phyloP scores from a whole-genome alignment of 2,329 filamentous ascomycete species.

The Harringtonia aguacate region DNA sequence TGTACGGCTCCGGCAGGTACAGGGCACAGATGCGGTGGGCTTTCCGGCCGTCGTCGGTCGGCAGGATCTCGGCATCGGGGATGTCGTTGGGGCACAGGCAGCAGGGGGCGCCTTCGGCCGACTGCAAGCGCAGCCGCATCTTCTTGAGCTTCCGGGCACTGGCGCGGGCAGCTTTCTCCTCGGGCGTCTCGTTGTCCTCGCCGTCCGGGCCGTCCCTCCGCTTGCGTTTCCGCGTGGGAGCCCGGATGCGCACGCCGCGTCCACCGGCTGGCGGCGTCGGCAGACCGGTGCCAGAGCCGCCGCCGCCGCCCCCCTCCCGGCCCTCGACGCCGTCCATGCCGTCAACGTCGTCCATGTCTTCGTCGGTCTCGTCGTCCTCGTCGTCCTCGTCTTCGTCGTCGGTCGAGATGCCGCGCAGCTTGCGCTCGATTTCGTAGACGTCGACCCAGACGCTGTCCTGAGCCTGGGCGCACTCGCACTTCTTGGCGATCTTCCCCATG shows the following conservation, averaged over 20 bases:
- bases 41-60: slow-evolving; percentile 77
- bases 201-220: slow-evolving; percentile 20
- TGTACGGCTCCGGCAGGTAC: slow-evolving; percentile 86
- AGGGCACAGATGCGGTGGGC: slow-evolving; percentile 83
- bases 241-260: slow-evolving; percentile 11
- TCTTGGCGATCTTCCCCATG: slow-evolving; percentile 91
- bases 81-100: slow-evolving; percentile 88
- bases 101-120: slow-evolving; percentile 44
- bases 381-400: slow-evolving; percentile 76
- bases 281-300: slow-evolving; percentile 53
- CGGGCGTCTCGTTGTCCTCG: slow-evolving; percentile 20
- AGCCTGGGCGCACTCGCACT: slow-evolving; percentile 89
- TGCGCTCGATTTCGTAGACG: slow-evolving; percentile 90
- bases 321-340: slow-evolving; percentile 39
- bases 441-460: slow-evolving; percentile 98
- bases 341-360: slow-evolving; percentile 46
- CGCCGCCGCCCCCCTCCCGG: slow-evolving; percentile 54
- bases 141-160: slow-evolving; percentile 54
- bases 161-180: background rate
- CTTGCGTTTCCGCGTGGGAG: slow-evolving; percentile 50
- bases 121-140: slow-evolving; percentile 54
- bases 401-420: slow-evolving; percentile 78
- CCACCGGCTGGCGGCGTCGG: slow-evolving; percentile 64
- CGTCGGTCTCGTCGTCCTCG: slow-evolving; percentile 53
- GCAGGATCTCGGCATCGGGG: slow-evolving; percentile 67